Evolutionary conservation across 495 filamentous ascomycete genomes (phyloP), one percentile per base, ranked within the genome.

Genomic region (Darksidea phi): DNA sequence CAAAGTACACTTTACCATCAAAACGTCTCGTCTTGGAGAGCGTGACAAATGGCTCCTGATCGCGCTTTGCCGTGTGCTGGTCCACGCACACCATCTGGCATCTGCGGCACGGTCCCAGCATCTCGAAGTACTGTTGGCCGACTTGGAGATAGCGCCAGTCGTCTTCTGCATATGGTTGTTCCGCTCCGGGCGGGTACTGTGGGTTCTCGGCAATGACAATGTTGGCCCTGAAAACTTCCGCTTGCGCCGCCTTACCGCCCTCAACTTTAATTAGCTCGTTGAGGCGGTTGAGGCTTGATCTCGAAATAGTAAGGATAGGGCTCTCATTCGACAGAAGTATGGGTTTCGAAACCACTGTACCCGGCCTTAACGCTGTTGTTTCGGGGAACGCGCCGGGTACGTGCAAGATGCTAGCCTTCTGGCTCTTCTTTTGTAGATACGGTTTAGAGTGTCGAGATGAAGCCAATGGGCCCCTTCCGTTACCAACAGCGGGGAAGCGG

Each of bases 71-170:
- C 5, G 88, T 95, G 17, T 85, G 74, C 67, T 96, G 94, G 62
- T 98, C 85, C 45, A 97, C 82, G 70, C 93, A 97, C 12, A 98
- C 87, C 90, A 98, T 96, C 67, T 96, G 91, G 61, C 94, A 98
- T 15, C 94, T 76, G 36, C 91, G 81, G 68, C 94, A 98, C 18
- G 85, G 80, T 0, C 90, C 92, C 4, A 97, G 76, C 59, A 92
- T 83, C 66, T 88, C 78, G 52, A 90, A 87, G 2, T 75, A 66
- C 26, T 84, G 76, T 13, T 67, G 48, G 13, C 82, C 82, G 38
- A 87, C 80, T 34, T 72, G 71, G 52, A 74, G 20, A 71, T 71
- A 67, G 48, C 64, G 62, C 85, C 84, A 87, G 15, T 73, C 54
- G 68, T 87, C 85, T 69, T 87, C 85, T 6, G 76, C 73, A 62